phyloP scores from a whole-genome alignment of 1,284 basidiomycete genomes.

The Melampsora americana region DNA sequence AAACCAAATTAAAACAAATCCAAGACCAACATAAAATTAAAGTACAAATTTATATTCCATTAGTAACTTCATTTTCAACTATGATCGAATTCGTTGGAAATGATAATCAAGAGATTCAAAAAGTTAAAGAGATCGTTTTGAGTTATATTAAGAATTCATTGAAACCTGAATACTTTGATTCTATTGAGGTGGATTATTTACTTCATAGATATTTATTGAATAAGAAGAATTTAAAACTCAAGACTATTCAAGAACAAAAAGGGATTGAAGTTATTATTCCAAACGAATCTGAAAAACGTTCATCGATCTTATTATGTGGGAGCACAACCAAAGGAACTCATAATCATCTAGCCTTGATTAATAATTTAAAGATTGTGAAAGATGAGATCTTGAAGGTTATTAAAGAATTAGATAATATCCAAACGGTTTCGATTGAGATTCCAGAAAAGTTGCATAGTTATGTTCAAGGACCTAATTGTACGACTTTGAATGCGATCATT shows the following conservation, averaged over 20 bases:
- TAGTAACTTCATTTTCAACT: constrained; percentile 59
- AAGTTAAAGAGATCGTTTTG: constrained; percentile 26
- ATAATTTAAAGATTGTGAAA: constrained; percentile 66
- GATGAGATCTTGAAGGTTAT: constrained; percentile 71
- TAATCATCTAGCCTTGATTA: constrained; percentile 19
- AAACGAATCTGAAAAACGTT: constrained; percentile 66
- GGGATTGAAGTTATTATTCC: constrained; percentile 82
- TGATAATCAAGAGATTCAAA: constrained; percentile 77
- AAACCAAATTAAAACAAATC: constrained; percentile 61
- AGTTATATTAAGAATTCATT: constrained; percentile 60
- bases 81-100: constrained; percentile 53
- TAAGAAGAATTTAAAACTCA: constrained; percentile 74
- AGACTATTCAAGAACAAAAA: constrained; percentile 73
- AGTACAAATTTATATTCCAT: constrained; percentile 67
- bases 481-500: constrained; percentile 87
- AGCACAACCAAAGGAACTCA: constrained; percentile 58
- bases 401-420: constrained; percentile 78
- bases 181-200: constrained; percentile 74
- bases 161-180: constrained; percentile 66
- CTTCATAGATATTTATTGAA: constrained; percentile 76
- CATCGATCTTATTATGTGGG: constrained; percentile 75
- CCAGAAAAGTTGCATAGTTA: constrained; percentile 82
- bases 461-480: constrained; percentile 74
- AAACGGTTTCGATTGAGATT: constrained; percentile 72
- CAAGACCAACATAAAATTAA: constrained; percentile 63